Percentiles rank a stretch among this genome's conserved stretches.
Conservation (phyloP, 306 rosid species). For the Canavalia ensiformis region DNA sequence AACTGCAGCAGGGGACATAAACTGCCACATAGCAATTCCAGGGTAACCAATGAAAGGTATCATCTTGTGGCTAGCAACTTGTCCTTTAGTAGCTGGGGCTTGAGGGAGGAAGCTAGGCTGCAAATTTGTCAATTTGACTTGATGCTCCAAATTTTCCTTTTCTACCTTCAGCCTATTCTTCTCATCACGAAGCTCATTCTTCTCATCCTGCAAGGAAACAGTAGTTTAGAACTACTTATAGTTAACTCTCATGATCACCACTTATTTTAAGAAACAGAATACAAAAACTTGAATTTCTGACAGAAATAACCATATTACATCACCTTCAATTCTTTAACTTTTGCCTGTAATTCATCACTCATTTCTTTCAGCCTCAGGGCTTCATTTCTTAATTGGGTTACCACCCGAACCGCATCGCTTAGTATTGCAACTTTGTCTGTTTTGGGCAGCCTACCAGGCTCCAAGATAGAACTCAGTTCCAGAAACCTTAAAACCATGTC, state of each 20-base stretch:
- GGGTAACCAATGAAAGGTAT: conserved; percentile 89
- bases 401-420: conserved; percentile 75
- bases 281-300: conserved; percentile 2
- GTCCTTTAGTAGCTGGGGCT: conserved; percentile 61
- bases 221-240: not conserved
- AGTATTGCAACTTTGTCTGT: conserved; percentile 79
- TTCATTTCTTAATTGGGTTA: conserved; percentile 75
- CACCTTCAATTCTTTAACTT: conserved; percentile 87
- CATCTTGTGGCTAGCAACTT: conserved; percentile 70
- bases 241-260: not conserved
- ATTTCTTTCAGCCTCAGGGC: conserved; percentile 71
- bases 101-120: conserved; percentile 71
- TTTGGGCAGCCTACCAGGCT: conserved; percentile 83
- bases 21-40: conserved; percentile 95
- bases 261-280: conserved; percentile 19
- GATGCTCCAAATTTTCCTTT: conserved; percentile 75
- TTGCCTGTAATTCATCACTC: conserved; percentile 63
- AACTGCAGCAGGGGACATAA: conserved; percentile 79
- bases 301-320: not conserved
- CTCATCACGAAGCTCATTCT: conserved; percentile 94
- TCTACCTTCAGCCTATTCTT: conserved; percentile 86
- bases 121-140: conserved; percentile 58
- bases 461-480: conserved; percentile 83
- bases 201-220: conserved; percentile 73
- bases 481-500: conserved; percentile 73